Evolutionary conservation across 768 basidiomycete genomes (phyloP).

Genomic region (Suillus tomentosus): DNA sequence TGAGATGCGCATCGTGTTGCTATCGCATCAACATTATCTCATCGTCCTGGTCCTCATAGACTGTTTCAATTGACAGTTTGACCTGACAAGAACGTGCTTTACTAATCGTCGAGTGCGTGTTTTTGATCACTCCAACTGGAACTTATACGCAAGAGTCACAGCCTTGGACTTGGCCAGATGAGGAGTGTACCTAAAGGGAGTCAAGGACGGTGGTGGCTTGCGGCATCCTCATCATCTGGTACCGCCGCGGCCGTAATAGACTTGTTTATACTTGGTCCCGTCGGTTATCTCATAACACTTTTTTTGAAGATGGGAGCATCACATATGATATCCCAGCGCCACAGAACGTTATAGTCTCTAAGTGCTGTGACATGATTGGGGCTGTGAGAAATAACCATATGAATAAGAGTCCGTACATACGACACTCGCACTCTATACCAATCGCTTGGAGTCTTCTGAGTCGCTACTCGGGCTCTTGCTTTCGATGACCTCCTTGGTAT

Average conservation of each 20-base stretch:
- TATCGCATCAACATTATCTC: neutral
- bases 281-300: neutral
- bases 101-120: too few species aligned
- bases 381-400: neutral
- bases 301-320: neutral
- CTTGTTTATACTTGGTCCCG: neutral
- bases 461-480: conserved; percentile 1
- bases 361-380: neutral
- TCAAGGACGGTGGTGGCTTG: too few species aligned
- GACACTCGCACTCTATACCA: conserved; percentile 2
- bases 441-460: conserved; percentile 5
- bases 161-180: too few species aligned
- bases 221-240: too few species aligned
- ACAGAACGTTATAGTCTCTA: neutral
- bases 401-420: neutral
- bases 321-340: neutral
- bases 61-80: neutral
- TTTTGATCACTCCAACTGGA: too few species aligned
- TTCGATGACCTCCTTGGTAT: conserved; percentile 21
- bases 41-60: neutral
- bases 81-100: neutral
- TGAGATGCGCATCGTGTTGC: neutral
- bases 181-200: too few species aligned
- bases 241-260: too few species aligned
- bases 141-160: too few species aligned